Evolutionary conservation across 441 rosid genomes (phyloP).

Genomic region (Gossypium schwendimanii): DNA sequence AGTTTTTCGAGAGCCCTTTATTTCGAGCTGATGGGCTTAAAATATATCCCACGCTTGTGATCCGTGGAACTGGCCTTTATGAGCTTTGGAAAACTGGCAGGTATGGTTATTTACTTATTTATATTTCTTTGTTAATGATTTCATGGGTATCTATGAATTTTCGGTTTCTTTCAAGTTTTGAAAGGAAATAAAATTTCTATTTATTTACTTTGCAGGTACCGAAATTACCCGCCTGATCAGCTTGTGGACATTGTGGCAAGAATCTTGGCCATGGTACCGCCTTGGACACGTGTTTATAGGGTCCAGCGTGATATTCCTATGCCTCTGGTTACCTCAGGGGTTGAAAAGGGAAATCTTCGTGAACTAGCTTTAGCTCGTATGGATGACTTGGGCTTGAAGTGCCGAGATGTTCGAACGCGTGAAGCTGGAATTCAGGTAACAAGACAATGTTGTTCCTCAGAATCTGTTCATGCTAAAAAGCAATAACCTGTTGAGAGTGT

Average conservation of each 20-base stretch:
- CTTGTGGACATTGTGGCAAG: constrained; percentile 94
- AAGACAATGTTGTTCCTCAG: background rate
- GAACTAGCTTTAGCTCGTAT: constrained; percentile 92
- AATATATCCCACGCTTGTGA: constrained; percentile 97
- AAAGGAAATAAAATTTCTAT: constrained; percentile 9
- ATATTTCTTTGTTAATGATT: constrained; percentile 3
- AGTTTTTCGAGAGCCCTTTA: constrained; percentile 90
- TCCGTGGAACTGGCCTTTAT: constrained; percentile 96
- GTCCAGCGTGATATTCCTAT: constrained; percentile 96
- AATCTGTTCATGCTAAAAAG: background rate
- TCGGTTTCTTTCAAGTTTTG: background rate
- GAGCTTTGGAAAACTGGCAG: constrained; percentile 99
- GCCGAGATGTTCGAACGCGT: constrained; percentile 97
- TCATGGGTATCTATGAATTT: background rate
- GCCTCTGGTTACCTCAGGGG: constrained; percentile 98
- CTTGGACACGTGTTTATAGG: constrained; percentile 99
- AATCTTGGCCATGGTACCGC: constrained; percentile 97
- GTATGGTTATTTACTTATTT: constrained; percentile 22
- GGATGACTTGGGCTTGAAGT: constrained; percentile 95
- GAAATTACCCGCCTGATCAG: constrained; percentile 96
- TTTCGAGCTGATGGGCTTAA: constrained; percentile 98
- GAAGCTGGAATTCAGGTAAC: constrained; percentile 98
- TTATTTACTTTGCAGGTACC: constrained; percentile 39
- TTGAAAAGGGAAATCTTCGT: constrained; percentile 98
- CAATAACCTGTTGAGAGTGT: constrained; percentile 11